Base-by-base conservation (phyloP, 1,139 yeast genomes). In the Hemisphaericaspora subhashii region DNA sequence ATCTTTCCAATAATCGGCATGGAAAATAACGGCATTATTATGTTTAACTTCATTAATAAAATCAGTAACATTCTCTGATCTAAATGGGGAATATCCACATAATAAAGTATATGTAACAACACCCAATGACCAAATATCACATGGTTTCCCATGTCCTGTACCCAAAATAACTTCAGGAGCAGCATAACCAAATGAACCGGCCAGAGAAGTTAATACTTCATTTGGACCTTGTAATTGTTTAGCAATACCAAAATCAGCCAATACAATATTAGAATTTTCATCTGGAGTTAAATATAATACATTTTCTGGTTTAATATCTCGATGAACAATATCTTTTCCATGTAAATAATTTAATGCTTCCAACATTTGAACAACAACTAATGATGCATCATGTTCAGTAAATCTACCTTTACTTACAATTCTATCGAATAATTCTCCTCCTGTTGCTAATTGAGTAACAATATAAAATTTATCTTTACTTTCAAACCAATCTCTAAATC, bases 161-260 rank as follows among this genome's bases (percentile, higher is more conserved):
- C 86, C 83, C 35, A 76, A 62, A 26, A 89, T 69, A 4, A 89
- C 92, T 58, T 89, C 97, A 0, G 97, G 97, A 0, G 97, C 96
- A 4, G 95, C 96, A 57, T 89, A 89, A 2, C 96, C 96, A 62
- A 88, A 81, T 1, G 95, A 84, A 0, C 97, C 97, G 0, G 96
- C 96, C 35, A 86, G 82, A 20, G 85, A 72, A 20, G 80, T 83
- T 43, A 90, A 70, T 46, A 81, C 74, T 47, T 87, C 90, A 50
- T 80, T 74, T 2, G 77, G 67, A 13, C 70, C 60, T 42, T 73
- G 72, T 49, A 89, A 64, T 45, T 78, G 72, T 58, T 86, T 86
- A 28, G 97, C 96, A 52, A 89, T 88, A 33, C 97, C 97, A 62
- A 89, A 89, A 64, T 89, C 97, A 0, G 96, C 96, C 48, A 89